Evolutionary conservation across 1,284 basidiomycete species (phyloP).

Genomic region (Malassezia globosa): DNA sequence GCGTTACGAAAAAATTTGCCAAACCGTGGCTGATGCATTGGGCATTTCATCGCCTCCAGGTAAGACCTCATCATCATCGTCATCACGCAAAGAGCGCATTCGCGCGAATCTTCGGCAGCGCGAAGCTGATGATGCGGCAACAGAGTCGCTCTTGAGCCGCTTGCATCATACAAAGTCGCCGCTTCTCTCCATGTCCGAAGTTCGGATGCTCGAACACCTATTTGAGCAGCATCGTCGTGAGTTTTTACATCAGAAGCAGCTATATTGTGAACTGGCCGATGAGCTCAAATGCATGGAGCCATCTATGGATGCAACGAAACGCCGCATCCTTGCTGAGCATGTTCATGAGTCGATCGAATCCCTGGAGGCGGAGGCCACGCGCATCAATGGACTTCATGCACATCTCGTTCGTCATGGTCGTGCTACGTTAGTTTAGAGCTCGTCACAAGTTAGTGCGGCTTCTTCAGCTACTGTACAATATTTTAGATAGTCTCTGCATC

Average conservation of each 20-base stretch:
- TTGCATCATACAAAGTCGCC: conserved; percentile 2
- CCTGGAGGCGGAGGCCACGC: conserved; percentile 35
- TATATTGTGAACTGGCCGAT: conserved; percentile 42
- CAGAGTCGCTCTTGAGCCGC: conserved; percentile 8
- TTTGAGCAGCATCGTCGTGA: conserved; percentile 38
- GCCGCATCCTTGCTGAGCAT: conserved; percentile 35
- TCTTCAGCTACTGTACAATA: background rate
- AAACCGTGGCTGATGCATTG: conserved; percentile 14
- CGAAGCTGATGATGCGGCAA: conserved; percentile 10
- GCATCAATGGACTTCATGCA: conserved; percentile 26
- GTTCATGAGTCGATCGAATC: conserved; percentile 39
- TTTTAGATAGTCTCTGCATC: background rate
- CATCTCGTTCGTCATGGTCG: conserved; percentile 10
- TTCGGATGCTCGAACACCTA: conserved; percentile 15
- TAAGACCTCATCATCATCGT: too few relatives aligned
- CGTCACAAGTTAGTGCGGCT: too few relatives aligned
- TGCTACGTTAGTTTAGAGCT: too few relatives aligned
- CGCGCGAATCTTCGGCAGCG: conserved; percentile 8
- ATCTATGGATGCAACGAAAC: conserved; percentile 24
- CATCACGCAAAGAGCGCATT: conserved; percentile 6
- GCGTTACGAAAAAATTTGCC: conserved; percentile 17
- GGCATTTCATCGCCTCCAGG: background rate
- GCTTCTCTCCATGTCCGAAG: background rate
- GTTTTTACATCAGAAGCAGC: conserved; percentile 35
- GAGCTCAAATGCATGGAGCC: conserved; percentile 38